These are phyloP conservation scores for Aspergillus viridinutans DNA, from an alignment of 2,329 filamentous ascomycete species.

Conservation along the genomic window DNA sequence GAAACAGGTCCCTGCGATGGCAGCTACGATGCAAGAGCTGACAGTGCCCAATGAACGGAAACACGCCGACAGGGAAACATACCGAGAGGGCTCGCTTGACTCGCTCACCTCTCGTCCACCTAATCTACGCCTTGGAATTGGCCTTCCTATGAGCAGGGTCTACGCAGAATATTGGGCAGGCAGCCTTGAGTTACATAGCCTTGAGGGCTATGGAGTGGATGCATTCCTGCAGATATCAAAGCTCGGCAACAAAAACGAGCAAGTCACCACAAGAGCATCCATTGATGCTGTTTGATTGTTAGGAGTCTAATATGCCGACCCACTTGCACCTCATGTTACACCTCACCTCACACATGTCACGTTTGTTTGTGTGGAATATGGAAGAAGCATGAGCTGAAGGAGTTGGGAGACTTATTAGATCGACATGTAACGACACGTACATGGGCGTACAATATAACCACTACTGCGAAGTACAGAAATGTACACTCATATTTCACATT, in stretches of 20 bases:
- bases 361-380: not conserved
- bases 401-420: too few relatives aligned
- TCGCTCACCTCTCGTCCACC: slow-evolving; percentile 79
- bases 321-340: not conserved
- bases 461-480: not conserved
- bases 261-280: slow-evolving; percentile 70
- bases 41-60: slow-evolving; percentile 43
- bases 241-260: slow-evolving; percentile 96
- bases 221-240: slow-evolving; percentile 95
- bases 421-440: not conserved
- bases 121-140: slow-evolving; percentile 84
- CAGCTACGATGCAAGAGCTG: slow-evolving; percentile 88
- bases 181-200: slow-evolving; percentile 79
- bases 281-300: slow-evolving; percentile 66
- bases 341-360: too few relatives aligned
- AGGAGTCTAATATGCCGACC: not conserved
- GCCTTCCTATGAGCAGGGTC: slow-evolving; percentile 84
- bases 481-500: not conserved
- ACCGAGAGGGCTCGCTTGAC: slow-evolving; percentile 64
- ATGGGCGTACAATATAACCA: not conserved
- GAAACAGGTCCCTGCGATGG: slow-evolving; percentile 80
- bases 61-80: slow-evolving; percentile 29
- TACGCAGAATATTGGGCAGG: slow-evolving; percentile 99
- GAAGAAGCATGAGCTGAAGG: not conserved
- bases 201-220: slow-evolving; percentile 94